Evolutionary conservation across 2,329 filamentous ascomycete species (phyloP).

Genomic region (Apiospora pterosperma): DNA sequence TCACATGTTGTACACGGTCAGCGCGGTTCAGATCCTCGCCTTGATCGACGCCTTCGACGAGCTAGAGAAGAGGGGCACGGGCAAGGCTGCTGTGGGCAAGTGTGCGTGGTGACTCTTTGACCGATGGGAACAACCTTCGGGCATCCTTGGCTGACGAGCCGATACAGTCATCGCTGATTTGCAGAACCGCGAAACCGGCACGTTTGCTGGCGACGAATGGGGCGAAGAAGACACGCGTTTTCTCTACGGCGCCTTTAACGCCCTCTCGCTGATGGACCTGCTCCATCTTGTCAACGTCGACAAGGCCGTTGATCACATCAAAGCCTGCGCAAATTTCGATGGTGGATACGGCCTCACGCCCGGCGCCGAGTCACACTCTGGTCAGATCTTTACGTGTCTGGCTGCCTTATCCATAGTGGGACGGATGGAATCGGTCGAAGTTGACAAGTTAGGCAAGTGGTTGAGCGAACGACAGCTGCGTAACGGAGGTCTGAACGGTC

Average conservation of each 20-base stretch:
- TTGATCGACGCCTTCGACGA: constrained; percentile 82
- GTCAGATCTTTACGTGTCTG: constrained; percentile 93
- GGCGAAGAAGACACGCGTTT: constrained; percentile 95
- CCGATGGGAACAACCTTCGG: neutral
- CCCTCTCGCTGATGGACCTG: constrained; percentile 77
- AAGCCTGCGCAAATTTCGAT: constrained; percentile 86
- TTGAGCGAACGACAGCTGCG: constrained; percentile 88
- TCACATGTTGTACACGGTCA: constrained; percentile 94
- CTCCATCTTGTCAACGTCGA: constrained; percentile 72
- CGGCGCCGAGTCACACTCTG: constrained; percentile 89
- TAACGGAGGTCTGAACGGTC: constrained; percentile 85
- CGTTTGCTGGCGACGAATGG: constrained; percentile 93
- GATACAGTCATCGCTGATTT: constrained; percentile 69
- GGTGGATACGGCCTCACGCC: constrained; percentile 89
- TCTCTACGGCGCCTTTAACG: constrained; percentile 85
- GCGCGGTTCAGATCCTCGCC: constrained; percentile 88
- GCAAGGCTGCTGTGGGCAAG: constrained; percentile 69
- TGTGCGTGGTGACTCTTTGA: constrained; percentile 55
- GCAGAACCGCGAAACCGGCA: constrained; percentile 78
- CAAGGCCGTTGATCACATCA: constrained; percentile 76
- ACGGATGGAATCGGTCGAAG: constrained; percentile 76
- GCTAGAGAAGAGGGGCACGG: constrained; percentile 68
- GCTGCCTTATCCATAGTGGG: constrained; percentile 81
- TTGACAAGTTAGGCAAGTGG: constrained; percentile 82
- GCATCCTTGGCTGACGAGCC: constrained; percentile 8